A percentile compares a stretch with the other conserved stretches of the same genome.
Evolutionary conservation across 164 flowering plant genomes (phyloP).

Genomic region (Aristolochia contorta): DNA sequence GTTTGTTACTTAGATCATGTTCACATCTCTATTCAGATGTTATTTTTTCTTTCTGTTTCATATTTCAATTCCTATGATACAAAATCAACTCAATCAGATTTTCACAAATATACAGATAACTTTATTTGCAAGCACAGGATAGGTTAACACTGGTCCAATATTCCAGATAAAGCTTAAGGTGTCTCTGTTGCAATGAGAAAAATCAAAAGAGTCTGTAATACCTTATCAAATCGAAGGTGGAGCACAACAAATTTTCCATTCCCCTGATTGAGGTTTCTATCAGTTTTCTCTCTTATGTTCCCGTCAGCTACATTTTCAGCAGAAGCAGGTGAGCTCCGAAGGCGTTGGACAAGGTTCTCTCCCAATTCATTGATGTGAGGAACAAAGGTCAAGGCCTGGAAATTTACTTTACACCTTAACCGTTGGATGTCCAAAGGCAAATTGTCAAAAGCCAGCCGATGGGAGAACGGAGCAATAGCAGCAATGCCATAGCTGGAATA

Average conservation of each 20-base stretch:
- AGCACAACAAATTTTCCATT: conserved; percentile 71
- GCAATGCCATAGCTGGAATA: conserved; percentile 79
- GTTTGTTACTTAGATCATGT: too few relatives aligned
- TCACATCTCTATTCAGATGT: too few relatives aligned
- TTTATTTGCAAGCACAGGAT: too few relatives aligned
- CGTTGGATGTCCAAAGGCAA: conserved; percentile 77
- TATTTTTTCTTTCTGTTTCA: too few relatives aligned
- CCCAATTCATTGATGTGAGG: conserved; percentile 80
- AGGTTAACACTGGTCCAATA: too few relatives aligned
- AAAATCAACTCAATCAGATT: too few relatives aligned
- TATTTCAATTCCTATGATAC: too few relatives aligned
- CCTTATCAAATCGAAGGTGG: conserved; percentile 98
- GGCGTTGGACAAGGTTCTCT: conserved; percentile 72
- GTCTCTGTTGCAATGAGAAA: neutral
- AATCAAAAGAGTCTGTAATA: conserved; percentile 11
- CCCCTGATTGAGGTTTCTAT: conserved; percentile 17
- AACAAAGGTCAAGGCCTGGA: conserved; percentile 75
- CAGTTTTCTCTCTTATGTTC: conserved; percentile 30
- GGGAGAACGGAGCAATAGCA: conserved; percentile 96
- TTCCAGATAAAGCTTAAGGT: neutral
- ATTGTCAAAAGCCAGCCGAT: conserved; percentile 86
- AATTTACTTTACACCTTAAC: conserved; percentile 90
- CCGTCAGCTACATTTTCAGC: conserved; percentile 14
- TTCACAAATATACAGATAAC: too few relatives aligned
- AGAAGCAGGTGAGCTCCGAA: conserved; percentile 33